A percentile compares a stretch with the other conserved stretches of the same genome.
Conservation (phyloP, 495 filamentous ascomycete species). For the Alectoria sarmentosa region DNA sequence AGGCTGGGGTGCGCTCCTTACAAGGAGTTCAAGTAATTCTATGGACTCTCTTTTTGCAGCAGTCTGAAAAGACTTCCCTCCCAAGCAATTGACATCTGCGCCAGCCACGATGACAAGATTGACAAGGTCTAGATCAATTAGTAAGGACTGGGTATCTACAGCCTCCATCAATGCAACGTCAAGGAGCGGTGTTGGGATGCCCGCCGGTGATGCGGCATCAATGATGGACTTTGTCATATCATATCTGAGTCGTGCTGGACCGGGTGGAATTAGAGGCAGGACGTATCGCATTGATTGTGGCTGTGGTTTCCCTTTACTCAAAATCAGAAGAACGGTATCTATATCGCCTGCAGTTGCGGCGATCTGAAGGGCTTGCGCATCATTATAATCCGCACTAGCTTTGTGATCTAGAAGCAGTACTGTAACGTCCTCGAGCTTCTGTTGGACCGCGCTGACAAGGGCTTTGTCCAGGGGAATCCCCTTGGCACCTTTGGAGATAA, state of each 20-base stretch:
- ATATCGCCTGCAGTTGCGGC: constrained; percentile 16
- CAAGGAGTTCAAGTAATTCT: constrained; percentile 19
- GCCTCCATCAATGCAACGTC: constrained; percentile 14
- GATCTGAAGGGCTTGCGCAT: constrained; percentile 19
- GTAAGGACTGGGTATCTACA: constrained; percentile 1
- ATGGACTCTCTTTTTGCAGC: constrained; percentile 10
- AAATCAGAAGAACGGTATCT: constrained; percentile 10
- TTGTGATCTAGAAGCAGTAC: constrained; percentile 21
- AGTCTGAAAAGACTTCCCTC: constrained; percentile 14
- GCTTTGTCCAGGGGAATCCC: constrained; percentile 17
- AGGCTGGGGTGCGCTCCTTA: background rate
- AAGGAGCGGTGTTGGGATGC: constrained; percentile 9
- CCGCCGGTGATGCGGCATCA: constrained; percentile 5
- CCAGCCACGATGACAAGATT: constrained; percentile 18
- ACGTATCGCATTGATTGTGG: constrained; percentile 14
- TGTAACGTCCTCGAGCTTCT: constrained; percentile 1
- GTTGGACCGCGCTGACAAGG: constrained; percentile 17
- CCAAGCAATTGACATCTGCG: constrained; percentile 16
- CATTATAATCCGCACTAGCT: constrained; percentile 17
- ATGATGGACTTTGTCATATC: constrained; percentile 20
- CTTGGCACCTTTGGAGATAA: constrained; percentile 20
- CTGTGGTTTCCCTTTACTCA: constrained; percentile 19
- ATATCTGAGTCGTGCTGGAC: constrained; percentile 11
- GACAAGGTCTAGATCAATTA: constrained; percentile 5
- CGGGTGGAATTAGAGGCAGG: constrained; percentile 12